These are phyloP conservation scores for Effrenium voratum DNA, from an alignment of 73 alveolate species.

Conservation along the genomic window DNA sequence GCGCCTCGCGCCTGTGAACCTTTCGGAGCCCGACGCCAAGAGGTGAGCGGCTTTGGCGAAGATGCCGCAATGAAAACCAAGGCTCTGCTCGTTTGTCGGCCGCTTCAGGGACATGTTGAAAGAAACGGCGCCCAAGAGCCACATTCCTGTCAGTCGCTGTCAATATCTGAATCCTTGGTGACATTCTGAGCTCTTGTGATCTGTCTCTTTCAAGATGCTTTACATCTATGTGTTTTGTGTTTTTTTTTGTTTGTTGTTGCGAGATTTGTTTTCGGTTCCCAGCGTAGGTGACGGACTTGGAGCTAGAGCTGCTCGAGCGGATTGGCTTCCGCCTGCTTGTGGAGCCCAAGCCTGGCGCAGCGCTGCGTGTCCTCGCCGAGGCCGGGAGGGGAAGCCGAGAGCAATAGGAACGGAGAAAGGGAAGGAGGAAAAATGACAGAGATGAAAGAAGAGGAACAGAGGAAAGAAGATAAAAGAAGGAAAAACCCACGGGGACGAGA, in stretches of 20 bases:
- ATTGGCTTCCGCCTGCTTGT: constrained; percentile 30
- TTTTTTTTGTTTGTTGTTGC: no score
- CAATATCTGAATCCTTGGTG: not conserved
- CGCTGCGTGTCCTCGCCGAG: constrained; percentile 33
- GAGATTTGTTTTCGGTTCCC: no score
- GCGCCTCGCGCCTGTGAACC: not conserved
- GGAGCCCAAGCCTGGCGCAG: constrained; percentile 18
- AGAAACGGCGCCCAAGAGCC: not conserved
- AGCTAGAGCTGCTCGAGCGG: not conserved
- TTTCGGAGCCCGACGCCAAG: not conserved
- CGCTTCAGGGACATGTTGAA: not conserved
- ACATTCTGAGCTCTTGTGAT: not conserved
- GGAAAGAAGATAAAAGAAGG: no score
- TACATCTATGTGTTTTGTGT: no score
- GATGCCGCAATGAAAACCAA: constrained; percentile 36
- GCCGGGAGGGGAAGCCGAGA: no score
- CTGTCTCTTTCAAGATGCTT: no score
- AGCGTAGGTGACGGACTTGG: not conserved
- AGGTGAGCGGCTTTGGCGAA: constrained; percentile 38
- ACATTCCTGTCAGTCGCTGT: not conserved
- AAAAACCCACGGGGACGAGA: no score
- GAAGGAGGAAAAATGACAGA: no score
- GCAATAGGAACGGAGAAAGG: no score
- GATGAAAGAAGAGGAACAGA: no score
- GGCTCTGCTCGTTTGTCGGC: not conserved